Evolutionary conservation across 2,329 filamentous ascomycete genomes (phyloP).

Genomic region (Fusarium metavorans): DNA sequence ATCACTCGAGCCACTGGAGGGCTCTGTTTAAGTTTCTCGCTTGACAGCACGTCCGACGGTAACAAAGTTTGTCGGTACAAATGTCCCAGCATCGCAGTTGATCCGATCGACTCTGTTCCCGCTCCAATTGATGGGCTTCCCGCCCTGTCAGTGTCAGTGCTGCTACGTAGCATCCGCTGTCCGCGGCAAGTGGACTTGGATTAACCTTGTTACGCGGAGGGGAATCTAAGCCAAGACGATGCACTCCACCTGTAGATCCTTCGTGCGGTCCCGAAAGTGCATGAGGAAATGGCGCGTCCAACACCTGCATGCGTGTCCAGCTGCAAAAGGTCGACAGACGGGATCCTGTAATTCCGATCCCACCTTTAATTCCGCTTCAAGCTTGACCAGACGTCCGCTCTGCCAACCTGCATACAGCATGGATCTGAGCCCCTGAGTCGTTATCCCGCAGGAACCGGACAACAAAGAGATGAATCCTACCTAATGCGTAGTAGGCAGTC

Average conservation of each 20-base stretch:
- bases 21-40: not conserved
- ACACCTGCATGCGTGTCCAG: not conserved
- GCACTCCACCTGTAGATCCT: conserved; percentile 10
- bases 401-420: conserved; percentile 13
- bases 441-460: conserved; percentile 3
- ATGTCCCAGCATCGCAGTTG: conserved; percentile 9
- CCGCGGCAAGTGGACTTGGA: not conserved
- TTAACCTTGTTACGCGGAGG: not conserved
- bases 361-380: not conserved
- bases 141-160: not conserved
- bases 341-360: not conserved
- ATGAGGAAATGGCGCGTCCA: conserved; percentile 5
- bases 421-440: conserved; percentile 15
- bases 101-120: conserved; percentile 8
- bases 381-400: not conserved
- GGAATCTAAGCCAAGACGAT: conserved; percentile 1
- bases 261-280: conserved; percentile 4
- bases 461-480: conserved; percentile 26
- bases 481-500: conserved; percentile 19
- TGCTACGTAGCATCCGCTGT: not conserved
- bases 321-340: not conserved
- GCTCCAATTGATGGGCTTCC: conserved; percentile 19
- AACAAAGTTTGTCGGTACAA: conserved; percentile 23
- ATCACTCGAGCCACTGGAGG: not conserved
- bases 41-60: not conserved